These are phyloP conservation scores for Bruguiera sexangula DNA, from an alignment of 345 rosid species.

Conservation along the genomic window DNA sequence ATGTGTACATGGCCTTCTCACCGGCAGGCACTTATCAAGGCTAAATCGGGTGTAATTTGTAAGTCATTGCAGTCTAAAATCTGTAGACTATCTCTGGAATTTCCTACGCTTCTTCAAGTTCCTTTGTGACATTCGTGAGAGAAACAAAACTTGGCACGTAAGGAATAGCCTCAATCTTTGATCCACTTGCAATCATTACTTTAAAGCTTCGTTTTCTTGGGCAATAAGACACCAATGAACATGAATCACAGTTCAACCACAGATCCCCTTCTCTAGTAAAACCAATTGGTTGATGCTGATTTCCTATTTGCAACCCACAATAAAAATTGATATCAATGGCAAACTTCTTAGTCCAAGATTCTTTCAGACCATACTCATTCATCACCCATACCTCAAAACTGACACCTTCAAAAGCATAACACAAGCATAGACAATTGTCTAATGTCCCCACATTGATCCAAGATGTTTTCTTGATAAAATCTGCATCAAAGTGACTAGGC, in stretches of 20 bases:
- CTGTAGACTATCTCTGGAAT: too few species aligned
- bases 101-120: too few species aligned
- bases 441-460: background rate
- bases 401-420: background rate
- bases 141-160: background rate
- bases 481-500: background rate
- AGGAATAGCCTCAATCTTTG: constrained; percentile 1
- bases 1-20: too few species aligned
- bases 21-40: too few species aligned
- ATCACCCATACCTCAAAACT: constrained; percentile 5
- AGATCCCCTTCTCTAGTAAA: background rate
- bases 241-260: constrained; percentile 3
- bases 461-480: background rate
- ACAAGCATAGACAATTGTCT: background rate
- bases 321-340: background rate
- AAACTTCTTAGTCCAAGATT: background rate
- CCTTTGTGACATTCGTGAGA: background rate
- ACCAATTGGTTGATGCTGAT: background rate
- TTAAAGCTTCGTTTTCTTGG: background rate
- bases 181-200: background rate
- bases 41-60: too few species aligned
- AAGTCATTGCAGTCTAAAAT: too few species aligned
- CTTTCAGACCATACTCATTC: constrained; percentile 2
- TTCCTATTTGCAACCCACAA: background rate
- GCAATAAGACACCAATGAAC: constrained; percentile 1